Base-by-base conservation (phyloP, 345 rosid genomes). In the Sisymbrium irio region DNA sequence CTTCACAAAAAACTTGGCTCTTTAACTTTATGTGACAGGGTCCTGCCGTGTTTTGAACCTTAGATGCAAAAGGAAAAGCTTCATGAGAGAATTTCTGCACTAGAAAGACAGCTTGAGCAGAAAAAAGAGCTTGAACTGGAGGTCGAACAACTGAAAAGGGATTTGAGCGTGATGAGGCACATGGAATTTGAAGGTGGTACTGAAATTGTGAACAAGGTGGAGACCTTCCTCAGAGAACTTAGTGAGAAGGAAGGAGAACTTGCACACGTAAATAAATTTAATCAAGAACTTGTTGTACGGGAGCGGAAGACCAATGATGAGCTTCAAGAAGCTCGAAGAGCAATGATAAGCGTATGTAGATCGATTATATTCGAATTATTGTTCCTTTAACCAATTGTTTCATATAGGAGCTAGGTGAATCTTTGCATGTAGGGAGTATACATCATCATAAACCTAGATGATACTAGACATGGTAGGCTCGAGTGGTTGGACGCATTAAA, bases 321-420 rank as follows among this genome's bases (percentile, higher is more conserved):
- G 83, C 87, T 95, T 75, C 96, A 90, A 80, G 99, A 90, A 14
- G 97, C 94, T 71, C 91, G 98, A 47, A 92, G 83, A 70, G 98
- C 88, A 80, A 61, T 95, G 76, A 82, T 95, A 75, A 85, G 73
- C 66, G 98, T 90, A 68, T 71, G 97, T 83, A 42, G 2, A 28
- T 64, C 65, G 49, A 28, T 36, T 45, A 27, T 9, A 46, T 18
- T 33, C 9, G 3, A 62, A 54, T 37, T 22, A 18, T 2, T 30
- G 7, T 47, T 56, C 36, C 63, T 55, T 53, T 14, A 37, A 59
- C 4, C 33, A 41, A 20, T 59, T 60, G 10, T 68, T 56, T 60
- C 35, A 39, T 50, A 60, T 30, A 39, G 54, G 25, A 22, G 15
- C 30, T 76, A 41, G 40, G 57, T 69, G 74, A 33, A 9, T 33